Evolutionary conservation across 2,329 filamentous ascomycete genomes (phyloP), one percentile per base, ranked within the genome.

Genomic region (Penicillium brasilianum): DNA sequence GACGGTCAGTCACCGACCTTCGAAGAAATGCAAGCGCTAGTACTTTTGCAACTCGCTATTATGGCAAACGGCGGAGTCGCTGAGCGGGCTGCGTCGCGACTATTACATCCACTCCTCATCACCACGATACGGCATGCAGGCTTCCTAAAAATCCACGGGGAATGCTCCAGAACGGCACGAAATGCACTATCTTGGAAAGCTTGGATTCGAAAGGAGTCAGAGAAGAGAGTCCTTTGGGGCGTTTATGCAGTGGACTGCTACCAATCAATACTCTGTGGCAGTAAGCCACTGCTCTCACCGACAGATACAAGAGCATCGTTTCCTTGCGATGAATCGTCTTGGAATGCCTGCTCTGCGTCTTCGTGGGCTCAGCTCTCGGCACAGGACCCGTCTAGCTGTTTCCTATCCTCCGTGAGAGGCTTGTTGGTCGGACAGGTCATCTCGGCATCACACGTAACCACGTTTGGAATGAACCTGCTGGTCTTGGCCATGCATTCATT

Each of bases 341-440:
- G 41, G 53, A 36, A 56, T 36, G 53, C 53, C 22, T 56, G 30
- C 32, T 56, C 41, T 48, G 39, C 53, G 22, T 56, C 53, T 14
- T 36, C 25, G 13, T 56, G 53, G 53, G 53, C 53, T 18, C 16
- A n/a, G 2, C 5, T 56, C 2, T 41, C 53, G 4, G 53, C 41
- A 9, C 41, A 48, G 34, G 53, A 56, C 36, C 53, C 53, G 30
- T 46, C 53, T 36, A 56, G 53, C 53, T 56, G 53, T 37, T 56
- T 56, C 11, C n/a, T 56, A 14, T 48, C 39, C 30, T 48, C 53
- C 4, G 22, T 48, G 10, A 56, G 44, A 25, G 39, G 25, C 2
- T 22, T 56, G 14, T 14, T 56, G 53, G 5, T 37, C 25, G 22
- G 53, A 5, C 7, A 46, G 13, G 28, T 14, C 14, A 43, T 6